Base-by-base conservation (phyloP, 768 basidiomycete species). In the Amanita rubescens region DNA sequence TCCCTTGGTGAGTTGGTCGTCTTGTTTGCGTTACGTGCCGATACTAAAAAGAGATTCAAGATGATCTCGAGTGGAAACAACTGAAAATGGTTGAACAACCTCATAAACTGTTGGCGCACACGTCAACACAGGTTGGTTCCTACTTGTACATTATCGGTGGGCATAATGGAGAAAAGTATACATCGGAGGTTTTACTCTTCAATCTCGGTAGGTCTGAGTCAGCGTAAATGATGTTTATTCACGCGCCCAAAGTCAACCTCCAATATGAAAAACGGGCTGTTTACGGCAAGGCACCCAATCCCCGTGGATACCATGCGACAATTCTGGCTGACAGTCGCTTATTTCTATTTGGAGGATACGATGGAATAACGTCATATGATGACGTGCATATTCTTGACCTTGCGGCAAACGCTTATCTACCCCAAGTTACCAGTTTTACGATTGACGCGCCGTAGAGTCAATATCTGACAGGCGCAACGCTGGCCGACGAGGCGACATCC, bases 71-170 rank as follows among this genome's bases (percentile, higher is more conserved):
- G 33, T 76, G 77, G 75, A 77, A 67, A 30, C 66, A 72, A 49
- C 67, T 81, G 5, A 73, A 74, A 55, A 72, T 63, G 63, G 65
- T 59, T 66, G 49, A 61, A 60, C 57, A 65, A 61, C 58, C 64
- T 42, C 63, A 85, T 61, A 80, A 82, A 57, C 80, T 90, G 9
- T 74, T 94, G 39, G 85, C 87, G 24, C 94, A 97, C 60, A 87
- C 86, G 10, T 78, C 92, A 12, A 92, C 93, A 0, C 90, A 88
- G 65, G 88, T 97, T 14, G 93, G 94, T 27, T 92, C 90, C 1
- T 94, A 91, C 64, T 78, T 97, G 0, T 94, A 94, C 70, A 77
- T 95, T 51, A 74, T 85, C 41, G 94, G 93, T 0, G 94, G 94
- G 2, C 93, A 95, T 69, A 87, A 94, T 58, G 88, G 90, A 4